phyloP scores from a whole-genome alignment of 805 yeast genomes.

The Candida michaelii region DNA sequence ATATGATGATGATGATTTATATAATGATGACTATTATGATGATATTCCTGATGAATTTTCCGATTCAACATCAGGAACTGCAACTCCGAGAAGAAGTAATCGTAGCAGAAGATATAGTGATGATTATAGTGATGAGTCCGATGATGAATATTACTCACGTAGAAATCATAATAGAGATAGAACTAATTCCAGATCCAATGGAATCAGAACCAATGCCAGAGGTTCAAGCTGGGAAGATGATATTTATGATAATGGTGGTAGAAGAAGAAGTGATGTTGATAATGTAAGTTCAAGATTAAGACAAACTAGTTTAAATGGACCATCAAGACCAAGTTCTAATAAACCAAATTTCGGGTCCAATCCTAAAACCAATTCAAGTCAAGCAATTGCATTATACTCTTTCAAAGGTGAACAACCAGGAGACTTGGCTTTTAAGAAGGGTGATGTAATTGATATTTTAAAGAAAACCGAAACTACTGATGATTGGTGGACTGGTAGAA shows the following conservation, averaged over 20 bases:
- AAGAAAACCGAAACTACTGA: constrained; percentile 86
- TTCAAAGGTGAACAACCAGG: constrained; percentile 94
- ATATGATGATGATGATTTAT: constrained; percentile 48
- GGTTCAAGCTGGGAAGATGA: constrained; percentile 76
- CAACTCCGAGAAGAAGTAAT: constrained; percentile 26
- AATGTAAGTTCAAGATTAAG: constrained; percentile 33
- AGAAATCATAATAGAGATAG: constrained; percentile 28
- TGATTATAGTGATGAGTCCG: constrained; percentile 27
- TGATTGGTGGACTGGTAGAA: constrained; percentile 98
- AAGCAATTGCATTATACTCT: constrained; percentile 86
- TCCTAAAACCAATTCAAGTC: constrained; percentile 49
- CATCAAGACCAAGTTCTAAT: constrained; percentile 39
- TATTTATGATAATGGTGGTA: constrained; percentile 59
- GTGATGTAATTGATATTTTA: constrained; percentile 85
- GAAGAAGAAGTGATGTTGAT: constrained; percentile 38
- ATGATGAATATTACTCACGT: constrained; percentile 28
- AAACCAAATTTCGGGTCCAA: constrained; percentile 42
- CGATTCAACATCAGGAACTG: constrained; percentile 47
- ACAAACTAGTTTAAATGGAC: constrained; percentile 29
- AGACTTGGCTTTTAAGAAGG: constrained; percentile 89
- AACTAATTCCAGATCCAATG: constrained; percentile 9
- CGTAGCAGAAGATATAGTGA: constrained; percentile 27
- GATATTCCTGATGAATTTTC: constrained; percentile 66
- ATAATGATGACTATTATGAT: constrained; percentile 66
- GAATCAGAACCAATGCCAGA: constrained; percentile 13